A percentile compares a stretch with the other conserved stretches of the same genome.
Conservation (phyloP, 192 early-diverging fungal species). For the Fimicolochytrium jonesii region DNA sequence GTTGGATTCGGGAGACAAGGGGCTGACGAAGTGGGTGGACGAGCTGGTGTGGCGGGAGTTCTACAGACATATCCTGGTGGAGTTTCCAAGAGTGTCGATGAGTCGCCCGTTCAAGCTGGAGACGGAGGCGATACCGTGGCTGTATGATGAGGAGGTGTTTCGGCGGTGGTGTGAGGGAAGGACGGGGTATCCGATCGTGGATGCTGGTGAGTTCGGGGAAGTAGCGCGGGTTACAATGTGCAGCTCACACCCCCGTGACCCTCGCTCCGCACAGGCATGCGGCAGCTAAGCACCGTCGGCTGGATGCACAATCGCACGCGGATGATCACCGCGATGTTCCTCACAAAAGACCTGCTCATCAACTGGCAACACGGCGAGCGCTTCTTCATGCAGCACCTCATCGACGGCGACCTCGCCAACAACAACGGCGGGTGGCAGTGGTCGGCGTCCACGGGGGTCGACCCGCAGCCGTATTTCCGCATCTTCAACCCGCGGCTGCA, state of each 20-base stretch:
- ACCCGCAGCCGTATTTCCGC: slow-evolving; percentile 65
- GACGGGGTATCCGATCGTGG: slow-evolving; percentile 64
- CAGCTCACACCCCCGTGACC: not conserved
- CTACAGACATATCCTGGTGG: slow-evolving; percentile 53
- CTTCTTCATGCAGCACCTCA: slow-evolving; percentile 57
- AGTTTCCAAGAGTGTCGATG: slow-evolving; percentile 56
- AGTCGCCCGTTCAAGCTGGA: slow-evolving; percentile 51
- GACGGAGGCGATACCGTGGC: slow-evolving; percentile 52
- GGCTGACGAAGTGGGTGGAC: slow-evolving; percentile 53
- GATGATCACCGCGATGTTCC: slow-evolving; percentile 50
- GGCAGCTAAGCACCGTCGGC: slow-evolving; percentile 53
- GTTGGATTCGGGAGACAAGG: slow-evolving; percentile 45
- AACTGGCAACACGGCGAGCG: slow-evolving; percentile 71
- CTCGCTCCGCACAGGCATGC: slow-evolving; percentile 50
- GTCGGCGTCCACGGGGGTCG: slow-evolving; percentile 57
- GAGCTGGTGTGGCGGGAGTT: slow-evolving; percentile 67
- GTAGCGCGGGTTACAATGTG: not conserved
- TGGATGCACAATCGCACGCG: slow-evolving; percentile 64
- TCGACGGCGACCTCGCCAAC: slow-evolving; percentile 66
- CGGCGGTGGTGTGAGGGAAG: slow-evolving; percentile 57
- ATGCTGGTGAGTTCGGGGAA: slow-evolving; percentile 43
- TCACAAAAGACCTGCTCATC: slow-evolving; percentile 48
- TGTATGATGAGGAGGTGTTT: slow-evolving; percentile 40
- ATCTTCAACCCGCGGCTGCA: slow-evolving; percentile 60
- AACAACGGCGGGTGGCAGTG: slow-evolving; percentile 74